Evolutionary conservation across 768 basidiomycete species (phyloP), one percentile per base, ranked within the genome.

Genomic region (Dioszegia hungarica): DNA sequence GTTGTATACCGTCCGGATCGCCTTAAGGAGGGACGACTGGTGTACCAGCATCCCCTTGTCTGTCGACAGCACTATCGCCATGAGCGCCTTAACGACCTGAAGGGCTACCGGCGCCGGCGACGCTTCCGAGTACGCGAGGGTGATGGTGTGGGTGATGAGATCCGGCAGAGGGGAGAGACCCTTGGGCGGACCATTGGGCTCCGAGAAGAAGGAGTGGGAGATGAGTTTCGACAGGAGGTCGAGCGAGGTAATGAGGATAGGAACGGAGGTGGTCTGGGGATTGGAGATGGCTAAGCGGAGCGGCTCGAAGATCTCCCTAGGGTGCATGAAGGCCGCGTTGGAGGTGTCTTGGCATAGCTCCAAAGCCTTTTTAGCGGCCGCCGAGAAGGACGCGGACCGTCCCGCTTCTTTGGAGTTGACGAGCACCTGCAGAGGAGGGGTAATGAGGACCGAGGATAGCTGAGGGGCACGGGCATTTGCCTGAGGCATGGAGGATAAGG

Each of bases 151-250:
- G 2, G 90, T 88, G 54, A 99, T 91, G 31, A 93, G 78, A 74
- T 98, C 95, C 27, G 97, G 89, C 3, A 99, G 81, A 17, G 89
- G 85, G 3, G 86, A 85, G 38, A 84, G 81, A 8, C 84, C 82
- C 2, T 82, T 77, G 53, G 90, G 89, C 1, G 90, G 90, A 3
- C 83, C 81, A 47, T 86, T 73, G 4, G 73, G 77, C 65, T 95
- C 93, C 39, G 84, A 83, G 70, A 98, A 97, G 82, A 98, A 98
- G 24, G 90, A 92, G 76, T 98, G 90, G 6, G 92, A 93, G 61
- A 98, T 89, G 63, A 99, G 84, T 77, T 99, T 99, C 54, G 91
- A 90, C 59, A 97, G 91, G 70, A 95, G 93, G 77, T 99, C 95
- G 74, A 99, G 79, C 66, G 93, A 94, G 17, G 92, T 89, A 72